Evolutionary conservation across 805 yeast genomes (phyloP), one percentile per base, ranked within the genome.

Genomic region (Pichia manshurica): DNA sequence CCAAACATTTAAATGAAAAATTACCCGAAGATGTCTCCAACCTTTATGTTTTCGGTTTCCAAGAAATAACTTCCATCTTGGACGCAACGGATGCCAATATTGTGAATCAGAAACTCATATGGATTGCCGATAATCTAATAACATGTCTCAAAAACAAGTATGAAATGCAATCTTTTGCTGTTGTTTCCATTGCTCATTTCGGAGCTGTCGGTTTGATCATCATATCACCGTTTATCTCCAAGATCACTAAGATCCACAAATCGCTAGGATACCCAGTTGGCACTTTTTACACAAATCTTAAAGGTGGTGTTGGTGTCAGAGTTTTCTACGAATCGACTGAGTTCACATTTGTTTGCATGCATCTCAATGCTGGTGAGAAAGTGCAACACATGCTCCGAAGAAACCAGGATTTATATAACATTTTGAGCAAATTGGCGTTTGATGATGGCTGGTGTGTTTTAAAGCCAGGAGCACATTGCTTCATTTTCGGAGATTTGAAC

Each of bases 401-500:
- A 39, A 79, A 84, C 55, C 51, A 58, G 3, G 81, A 85, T 57
- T 69, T 78, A 32, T 54, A 64, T 31, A 63, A 67, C 3, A 64
- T 87, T 3, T 70, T 80, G 56, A 68, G 77, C 29, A 72, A 77
- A 4, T 59, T 85, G 41, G 78, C 73, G 47, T 81, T 84, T 58
- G 75, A 73, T 12, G 83, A 81, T 54, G 81, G 79, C 4, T 71
- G 63, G 56, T 74, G 79, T 21, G 64, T 76, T 22, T 60, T 81
- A 39, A 75, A 75, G 51, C 79, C 81, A 0, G 54, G 64, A 1
- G 56, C 73, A 10, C 95, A 85, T 59, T 65, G 82, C 5, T 83
- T 89, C 57, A 62, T 89, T 45, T 66, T 87, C 72, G 98, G 98
- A 0, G 98, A 90, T 64, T 68, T 90, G 56, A 90, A 90, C 61